Conservation (phyloP, 768 basidiomycete species). For the Suillus bovinus region DNA sequence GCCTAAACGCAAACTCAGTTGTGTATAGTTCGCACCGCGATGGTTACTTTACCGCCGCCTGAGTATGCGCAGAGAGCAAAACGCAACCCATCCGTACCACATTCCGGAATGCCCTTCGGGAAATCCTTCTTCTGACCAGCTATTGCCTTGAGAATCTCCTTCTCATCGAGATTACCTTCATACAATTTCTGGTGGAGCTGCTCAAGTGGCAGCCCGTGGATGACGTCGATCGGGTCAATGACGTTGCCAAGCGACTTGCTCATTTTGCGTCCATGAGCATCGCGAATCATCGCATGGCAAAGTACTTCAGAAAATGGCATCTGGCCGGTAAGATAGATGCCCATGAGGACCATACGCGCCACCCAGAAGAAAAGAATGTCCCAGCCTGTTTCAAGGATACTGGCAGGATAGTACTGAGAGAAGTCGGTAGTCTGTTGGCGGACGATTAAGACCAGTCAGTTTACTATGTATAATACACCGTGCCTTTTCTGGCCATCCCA, state of each 20-base stretch:
- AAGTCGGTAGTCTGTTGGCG: conserved; percentile 68
- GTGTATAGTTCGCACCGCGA: neutral
- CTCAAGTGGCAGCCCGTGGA: conserved; percentile 80
- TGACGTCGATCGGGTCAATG: conserved; percentile 94
- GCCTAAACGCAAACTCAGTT: conserved; percentile 44
- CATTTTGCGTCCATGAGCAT: conserved; percentile 99
- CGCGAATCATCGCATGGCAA: conserved; percentile 98
- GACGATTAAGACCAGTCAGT: conserved; percentile 9
- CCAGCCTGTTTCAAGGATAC: conserved; percentile 97
- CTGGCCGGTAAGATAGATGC: conserved; percentile 82
- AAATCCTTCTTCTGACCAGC: conserved; percentile 98
- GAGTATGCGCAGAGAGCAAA: conserved; percentile 96
- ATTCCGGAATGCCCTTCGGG: conserved; percentile 98
- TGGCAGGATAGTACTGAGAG: conserved; percentile 81
- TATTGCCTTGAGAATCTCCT: conserved; percentile 88
- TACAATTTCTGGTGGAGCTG: conserved; percentile 81
- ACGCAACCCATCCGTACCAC: conserved; percentile 93
- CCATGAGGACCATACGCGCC: conserved; percentile 95
- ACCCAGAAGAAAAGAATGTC: conserved; percentile 99
- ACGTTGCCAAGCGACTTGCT: conserved; percentile 98
- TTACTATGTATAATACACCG: neutral
- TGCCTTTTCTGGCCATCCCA: conserved; percentile 97
- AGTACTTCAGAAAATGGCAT: conserved; percentile 96
- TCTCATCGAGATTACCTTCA: conserved; percentile 91
- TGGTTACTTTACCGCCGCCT: conserved; percentile 62